These are phyloP conservation scores for Penicillium simplicissimum DNA, from an alignment of 495 filamentous ascomycete species.

Conservation along the genomic window DNA sequence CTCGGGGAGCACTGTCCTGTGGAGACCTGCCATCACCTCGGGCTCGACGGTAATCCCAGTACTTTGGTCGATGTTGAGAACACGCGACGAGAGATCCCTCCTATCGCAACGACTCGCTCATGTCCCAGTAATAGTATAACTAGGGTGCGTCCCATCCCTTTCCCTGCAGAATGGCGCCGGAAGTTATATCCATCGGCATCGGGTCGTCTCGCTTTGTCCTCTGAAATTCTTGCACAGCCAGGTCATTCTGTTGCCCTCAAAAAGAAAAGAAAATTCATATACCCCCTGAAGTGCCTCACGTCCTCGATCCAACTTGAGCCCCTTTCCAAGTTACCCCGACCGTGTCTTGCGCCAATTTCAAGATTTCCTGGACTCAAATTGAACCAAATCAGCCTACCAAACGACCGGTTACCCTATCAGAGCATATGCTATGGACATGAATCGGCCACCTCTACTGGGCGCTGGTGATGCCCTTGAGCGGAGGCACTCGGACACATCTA, in stretches of 20 bases:
- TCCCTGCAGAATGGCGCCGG: slow-evolving; percentile 11
- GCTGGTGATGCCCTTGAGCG: slow-evolving; percentile 23
- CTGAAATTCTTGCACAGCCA: not conserved
- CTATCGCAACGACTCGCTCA: not conserved
- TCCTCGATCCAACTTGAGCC: not conserved
- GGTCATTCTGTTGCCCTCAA: not conserved
- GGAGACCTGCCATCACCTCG: slow-evolving; percentile 14
- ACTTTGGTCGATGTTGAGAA: slow-evolving; percentile 4
- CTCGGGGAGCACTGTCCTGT: slow-evolving; percentile 15
- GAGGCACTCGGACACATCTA: slow-evolving; percentile 26
- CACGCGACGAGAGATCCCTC: not conserved
- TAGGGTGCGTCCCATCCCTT: slow-evolving; percentile 7
- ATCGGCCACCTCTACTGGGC: slow-evolving; percentile 13
- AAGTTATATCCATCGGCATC: slow-evolving; percentile 12
- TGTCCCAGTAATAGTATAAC: slow-evolving; percentile 8
- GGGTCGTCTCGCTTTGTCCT: not conserved
- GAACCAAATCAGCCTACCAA: not conserved
- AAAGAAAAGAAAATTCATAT: not conserved
- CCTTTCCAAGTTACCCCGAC: not conserved
- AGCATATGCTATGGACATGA: slow-evolving; percentile 21
- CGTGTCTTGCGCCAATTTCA: not conserved
- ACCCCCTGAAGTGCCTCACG: not conserved
- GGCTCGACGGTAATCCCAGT: not conserved
- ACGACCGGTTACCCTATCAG: not conserved
- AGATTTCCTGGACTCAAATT: not conserved